Conservation (phyloP, 345 rosid genomes). For the Eucalyptus camaldulensis region DNA sequence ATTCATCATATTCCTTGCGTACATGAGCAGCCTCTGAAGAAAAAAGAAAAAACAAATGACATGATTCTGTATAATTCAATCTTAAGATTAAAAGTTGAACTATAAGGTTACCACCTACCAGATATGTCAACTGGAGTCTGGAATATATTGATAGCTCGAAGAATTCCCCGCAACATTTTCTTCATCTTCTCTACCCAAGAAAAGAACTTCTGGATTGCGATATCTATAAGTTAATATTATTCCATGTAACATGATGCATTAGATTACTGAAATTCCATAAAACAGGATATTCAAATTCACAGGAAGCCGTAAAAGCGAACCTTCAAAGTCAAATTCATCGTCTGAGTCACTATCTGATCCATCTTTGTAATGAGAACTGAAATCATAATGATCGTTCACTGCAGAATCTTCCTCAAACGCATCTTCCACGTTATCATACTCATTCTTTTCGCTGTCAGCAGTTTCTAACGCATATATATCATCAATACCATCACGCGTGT, state of each 20-base stretch:
- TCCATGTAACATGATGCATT: neutral
- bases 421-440: slow-evolving; percentile 35
- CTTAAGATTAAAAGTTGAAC: neutral
- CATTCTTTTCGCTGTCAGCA: slow-evolving; percentile 39
- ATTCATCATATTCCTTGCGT: slow-evolving; percentile 77
- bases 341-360: slow-evolving; percentile 41
- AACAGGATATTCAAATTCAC: neutral
- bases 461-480: slow-evolving; percentile 62
- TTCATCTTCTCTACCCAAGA: slow-evolving; percentile 89
- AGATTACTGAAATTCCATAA: neutral
- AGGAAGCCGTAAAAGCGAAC: slow-evolving; percentile 12
- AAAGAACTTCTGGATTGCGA: slow-evolving; percentile 12
- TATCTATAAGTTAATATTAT: neutral
- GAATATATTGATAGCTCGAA: slow-evolving; percentile 68
- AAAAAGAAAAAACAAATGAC: neutral
- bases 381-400: slow-evolving; percentile 40
- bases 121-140: slow-evolving; percentile 65
- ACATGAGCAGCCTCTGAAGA: slow-evolving; percentile 63
- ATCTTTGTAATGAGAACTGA: slow-evolving; percentile 36
- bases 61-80: neutral
- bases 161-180: slow-evolving; percentile 35
- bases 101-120: slow-evolving; percentile 15
- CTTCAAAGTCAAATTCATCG: slow-evolving; percentile 33
- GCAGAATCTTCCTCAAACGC: slow-evolving; percentile 33
- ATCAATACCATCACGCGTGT: slow-evolving; percentile 34